A percentile compares a stretch with the other conserved stretches of the same genome.
Conservation (phyloP, 345 rosid species). For the Euphorbia tirucalli region DNA sequence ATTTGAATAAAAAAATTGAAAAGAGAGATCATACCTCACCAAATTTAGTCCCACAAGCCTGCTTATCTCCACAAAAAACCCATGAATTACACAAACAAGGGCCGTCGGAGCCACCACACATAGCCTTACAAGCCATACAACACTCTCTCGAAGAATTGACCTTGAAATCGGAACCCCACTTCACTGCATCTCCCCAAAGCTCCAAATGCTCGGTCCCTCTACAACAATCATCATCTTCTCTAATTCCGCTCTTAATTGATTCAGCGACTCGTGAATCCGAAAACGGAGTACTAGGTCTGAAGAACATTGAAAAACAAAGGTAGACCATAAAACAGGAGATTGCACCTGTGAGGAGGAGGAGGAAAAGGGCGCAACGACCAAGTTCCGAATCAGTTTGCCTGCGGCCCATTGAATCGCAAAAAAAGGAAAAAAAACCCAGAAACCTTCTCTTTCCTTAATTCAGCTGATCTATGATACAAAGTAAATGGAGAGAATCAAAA, state of each 20-base stretch:
- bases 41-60: slow-evolving; percentile 38
- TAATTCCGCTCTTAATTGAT: neutral
- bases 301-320: slow-evolving; percentile 22
- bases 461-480: neutral
- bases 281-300: slow-evolving; percentile 12
- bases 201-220: slow-evolving; percentile 43
- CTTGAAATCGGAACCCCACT: slow-evolving; percentile 46
- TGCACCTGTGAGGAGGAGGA: slow-evolving; percentile 26
- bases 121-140: slow-evolving; percentile 43
- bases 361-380: slow-evolving; percentile 22
- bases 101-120: slow-evolving; percentile 30
- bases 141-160: slow-evolving; percentile 36
- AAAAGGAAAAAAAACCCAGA: neutral
- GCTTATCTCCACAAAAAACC: slow-evolving; percentile 44
- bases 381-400: slow-evolving; percentile 25
- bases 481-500: neutral
- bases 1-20: neutral
- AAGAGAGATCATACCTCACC: slow-evolving; percentile 36
- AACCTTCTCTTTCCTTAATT: neutral
- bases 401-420: slow-evolving; percentile 28
- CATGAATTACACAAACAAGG: slow-evolving; percentile 47
- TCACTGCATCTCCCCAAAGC: slow-evolving; percentile 50
- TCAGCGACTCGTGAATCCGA: slow-evolving; percentile 2
- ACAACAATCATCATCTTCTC: slow-evolving; percentile 28
- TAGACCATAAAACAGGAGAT: slow-evolving; percentile 32